These are phyloP conservation scores for Juglanconis oblonga DNA, from an alignment of 2,329 filamentous ascomycete species.

Conservation along the genomic window DNA sequence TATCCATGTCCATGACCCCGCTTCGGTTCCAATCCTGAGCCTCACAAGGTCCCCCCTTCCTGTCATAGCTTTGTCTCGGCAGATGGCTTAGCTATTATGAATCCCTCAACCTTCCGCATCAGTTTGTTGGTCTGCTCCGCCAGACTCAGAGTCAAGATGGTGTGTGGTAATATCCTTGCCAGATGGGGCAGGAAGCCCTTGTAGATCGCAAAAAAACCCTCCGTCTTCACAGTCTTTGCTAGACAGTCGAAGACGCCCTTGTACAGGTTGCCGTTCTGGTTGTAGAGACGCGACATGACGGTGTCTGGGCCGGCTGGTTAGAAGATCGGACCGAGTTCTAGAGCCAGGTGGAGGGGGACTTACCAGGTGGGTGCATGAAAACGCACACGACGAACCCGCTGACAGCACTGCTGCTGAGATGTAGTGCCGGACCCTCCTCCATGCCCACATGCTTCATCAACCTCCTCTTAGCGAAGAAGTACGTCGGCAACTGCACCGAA, in stretches of 20 bases:
- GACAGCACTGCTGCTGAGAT: conserved; percentile 81
- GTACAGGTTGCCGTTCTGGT: conserved; percentile 98
- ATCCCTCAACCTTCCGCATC: conserved; percentile 70
- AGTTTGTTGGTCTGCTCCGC: conserved; percentile 97
- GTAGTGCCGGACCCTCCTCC: conserved; percentile 85
- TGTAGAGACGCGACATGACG: conserved; percentile 98
- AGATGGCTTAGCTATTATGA: conserved; percentile 10
- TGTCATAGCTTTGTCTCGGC: conserved; percentile 8
- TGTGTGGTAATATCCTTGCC: conserved; percentile 91
- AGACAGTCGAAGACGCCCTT: conserved; percentile 89
- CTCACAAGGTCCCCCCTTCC: background rate
- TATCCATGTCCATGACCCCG: conserved; percentile 8
- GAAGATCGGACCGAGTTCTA: background rate
- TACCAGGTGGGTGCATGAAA: conserved; percentile 95
- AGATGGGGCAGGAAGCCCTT: conserved; percentile 97
- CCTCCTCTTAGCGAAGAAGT: conserved; percentile 93
- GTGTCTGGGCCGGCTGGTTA: conserved; percentile 59
- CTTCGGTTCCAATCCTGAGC: too few relatives aligned
- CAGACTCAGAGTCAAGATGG: conserved; percentile 85
- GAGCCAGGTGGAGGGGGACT: conserved; percentile 7
- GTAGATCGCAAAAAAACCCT: conserved; percentile 90
- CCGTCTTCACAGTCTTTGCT: conserved; percentile 83
- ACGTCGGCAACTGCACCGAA: conserved; percentile 93
- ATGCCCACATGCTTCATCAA: conserved; percentile 80
- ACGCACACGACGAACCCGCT: conserved; percentile 97